Evolutionary conservation across 2,329 filamentous ascomycete genomes (phyloP).

Genomic region (Raffaelea arxii): DNA sequence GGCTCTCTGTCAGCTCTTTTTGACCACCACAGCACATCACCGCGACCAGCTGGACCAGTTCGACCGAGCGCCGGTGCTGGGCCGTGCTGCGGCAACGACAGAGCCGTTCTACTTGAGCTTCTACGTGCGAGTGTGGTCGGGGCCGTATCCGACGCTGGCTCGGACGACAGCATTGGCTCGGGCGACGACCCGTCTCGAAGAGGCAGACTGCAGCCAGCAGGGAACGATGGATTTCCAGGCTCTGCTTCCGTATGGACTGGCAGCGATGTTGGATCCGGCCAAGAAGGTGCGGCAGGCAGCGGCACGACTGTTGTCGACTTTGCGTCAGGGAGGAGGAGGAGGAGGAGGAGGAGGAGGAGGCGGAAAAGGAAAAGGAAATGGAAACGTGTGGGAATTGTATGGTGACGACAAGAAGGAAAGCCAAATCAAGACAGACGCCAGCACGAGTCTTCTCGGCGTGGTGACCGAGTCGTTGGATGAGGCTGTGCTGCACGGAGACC

Average conservation of each 20-base stretch:
- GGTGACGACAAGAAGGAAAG: conserved; percentile 33
- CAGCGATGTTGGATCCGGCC: conserved; percentile 65
- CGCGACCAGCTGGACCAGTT: conserved; percentile 37
- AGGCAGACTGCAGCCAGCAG: conserved; percentile 33
- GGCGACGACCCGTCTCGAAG: conserved; percentile 47
- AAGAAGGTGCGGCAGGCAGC: conserved; percentile 69
- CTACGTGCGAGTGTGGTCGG: conserved; percentile 65
- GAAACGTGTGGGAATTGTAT: conserved; percentile 59
- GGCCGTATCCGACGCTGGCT: conserved; percentile 58
- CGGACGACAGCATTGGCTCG: conserved; percentile 60
- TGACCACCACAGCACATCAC: conserved; percentile 37
- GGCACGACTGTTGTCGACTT: conserved; percentile 51
- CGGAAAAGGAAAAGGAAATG: conserved; percentile 23
- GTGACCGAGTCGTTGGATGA: conserved; percentile 60
- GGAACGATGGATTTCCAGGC: conserved; percentile 70
- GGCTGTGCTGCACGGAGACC: conserved; percentile 67
- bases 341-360: too few relatives aligned
- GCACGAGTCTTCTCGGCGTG: conserved; percentile 52
- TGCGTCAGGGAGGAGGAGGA: conserved; percentile 45
- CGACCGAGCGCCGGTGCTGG: conserved; percentile 44
- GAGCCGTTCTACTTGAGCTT: conserved; percentile 65
- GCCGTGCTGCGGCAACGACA: conserved; percentile 42
- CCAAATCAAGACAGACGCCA: conserved; percentile 47
- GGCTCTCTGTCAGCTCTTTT: conserved; percentile 49
- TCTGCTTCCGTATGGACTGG: conserved; percentile 71